phyloP scores from a whole-genome alignment of 306 rosid genomes.

The Comarum palustre region DNA sequence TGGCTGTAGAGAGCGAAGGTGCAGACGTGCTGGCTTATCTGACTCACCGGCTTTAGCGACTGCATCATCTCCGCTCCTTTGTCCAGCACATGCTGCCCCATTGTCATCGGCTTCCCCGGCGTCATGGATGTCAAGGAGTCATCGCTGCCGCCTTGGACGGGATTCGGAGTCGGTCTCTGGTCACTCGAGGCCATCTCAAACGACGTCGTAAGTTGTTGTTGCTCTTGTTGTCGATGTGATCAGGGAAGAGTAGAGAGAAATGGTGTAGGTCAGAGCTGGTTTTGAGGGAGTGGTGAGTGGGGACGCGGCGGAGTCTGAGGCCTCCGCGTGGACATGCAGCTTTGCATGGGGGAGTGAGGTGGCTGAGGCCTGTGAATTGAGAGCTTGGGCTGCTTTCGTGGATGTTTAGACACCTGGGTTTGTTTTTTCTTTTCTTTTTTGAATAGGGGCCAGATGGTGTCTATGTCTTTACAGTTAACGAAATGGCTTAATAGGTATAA shows the following conservation, averaged over 20 bases:
- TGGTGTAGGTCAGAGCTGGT: not conserved
- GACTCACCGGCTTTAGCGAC: conserved; percentile 61
- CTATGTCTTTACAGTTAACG: too few species aligned
- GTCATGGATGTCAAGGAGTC: conserved; percentile 24
- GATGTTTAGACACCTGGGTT: too few species aligned
- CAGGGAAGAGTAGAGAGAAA: too few species aligned
- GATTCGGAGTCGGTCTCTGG: conserved; percentile 23
- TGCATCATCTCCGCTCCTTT: conserved; percentile 56
- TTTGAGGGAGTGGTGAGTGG: not conserved
- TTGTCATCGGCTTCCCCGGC: conserved; percentile 47
- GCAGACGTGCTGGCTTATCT: conserved; percentile 58
- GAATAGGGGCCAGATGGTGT: too few species aligned
- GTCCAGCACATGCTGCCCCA: conserved; percentile 48
- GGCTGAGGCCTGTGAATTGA: conserved; percentile 20
- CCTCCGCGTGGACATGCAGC: conserved; percentile 36
- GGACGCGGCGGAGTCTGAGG: conserved; percentile 25
- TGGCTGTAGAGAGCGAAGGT: conserved; percentile 68
- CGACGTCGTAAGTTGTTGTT: not conserved
- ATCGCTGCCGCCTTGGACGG: conserved; percentile 14
- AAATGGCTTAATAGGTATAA: too few species aligned
- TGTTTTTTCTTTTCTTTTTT: too few species aligned
- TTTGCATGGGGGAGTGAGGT: conserved; percentile 28
- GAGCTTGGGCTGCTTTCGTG: too few species aligned
- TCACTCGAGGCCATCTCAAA: conserved; percentile 48
- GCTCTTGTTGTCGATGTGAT: not conserved